Evolutionary conservation across 805 yeast species (phyloP).

Genomic region (Tanozyma kutaoensis): DNA sequence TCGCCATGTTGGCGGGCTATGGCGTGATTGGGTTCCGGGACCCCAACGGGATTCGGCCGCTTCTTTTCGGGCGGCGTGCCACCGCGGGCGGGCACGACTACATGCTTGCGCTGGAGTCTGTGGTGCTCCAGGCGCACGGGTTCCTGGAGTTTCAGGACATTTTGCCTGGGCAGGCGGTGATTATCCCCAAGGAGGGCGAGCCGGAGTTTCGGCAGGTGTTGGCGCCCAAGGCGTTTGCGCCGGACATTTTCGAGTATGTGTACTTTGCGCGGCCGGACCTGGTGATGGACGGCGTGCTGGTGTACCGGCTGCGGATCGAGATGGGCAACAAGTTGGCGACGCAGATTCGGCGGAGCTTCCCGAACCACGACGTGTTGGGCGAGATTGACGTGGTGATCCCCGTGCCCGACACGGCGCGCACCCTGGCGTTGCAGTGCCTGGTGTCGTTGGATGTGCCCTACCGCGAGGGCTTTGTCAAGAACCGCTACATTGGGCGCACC

Average conservation of each 20-base stretch:
- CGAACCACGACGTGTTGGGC: slow-evolving; percentile 27
- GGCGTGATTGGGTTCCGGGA: slow-evolving; percentile 94
- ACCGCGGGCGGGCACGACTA: slow-evolving; percentile 68
- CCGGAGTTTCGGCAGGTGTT: slow-evolving; percentile 86
- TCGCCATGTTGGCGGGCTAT: slow-evolving; percentile 90
- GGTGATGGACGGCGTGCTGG: slow-evolving; percentile 92
- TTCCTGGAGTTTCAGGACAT: slow-evolving; percentile 70
- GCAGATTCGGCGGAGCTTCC: slow-evolving; percentile 37
- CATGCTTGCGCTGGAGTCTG: slow-evolving; percentile 93
- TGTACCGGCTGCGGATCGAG: slow-evolving; percentile 79
- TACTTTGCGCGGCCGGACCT: slow-evolving; percentile 97
- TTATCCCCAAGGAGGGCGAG: slow-evolving; percentile 51
- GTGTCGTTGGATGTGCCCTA: slow-evolving; percentile 69
- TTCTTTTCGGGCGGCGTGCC: slow-evolving; percentile 71
- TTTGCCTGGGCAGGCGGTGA: slow-evolving; percentile 92
- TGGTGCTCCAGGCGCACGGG: slow-evolving; percentile 86
- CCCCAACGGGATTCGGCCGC: slow-evolving; percentile 92
- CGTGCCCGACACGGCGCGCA: slow-evolving; percentile 97
- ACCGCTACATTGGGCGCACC: slow-evolving; percentile 94
- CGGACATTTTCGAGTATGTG: slow-evolving; percentile 94
- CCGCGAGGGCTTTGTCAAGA: slow-evolving; percentile 95
- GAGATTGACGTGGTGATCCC: slow-evolving; percentile 92
- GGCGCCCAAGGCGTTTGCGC: slow-evolving; percentile 66
- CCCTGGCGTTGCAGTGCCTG: slow-evolving; percentile 87
- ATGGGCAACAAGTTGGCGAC: slow-evolving; percentile 89